A percentile compares a stretch with the other conserved stretches of the same genome.
phyloP scores from a whole-genome alignment of 306 rosid species.

The Vigna mungo region DNA sequence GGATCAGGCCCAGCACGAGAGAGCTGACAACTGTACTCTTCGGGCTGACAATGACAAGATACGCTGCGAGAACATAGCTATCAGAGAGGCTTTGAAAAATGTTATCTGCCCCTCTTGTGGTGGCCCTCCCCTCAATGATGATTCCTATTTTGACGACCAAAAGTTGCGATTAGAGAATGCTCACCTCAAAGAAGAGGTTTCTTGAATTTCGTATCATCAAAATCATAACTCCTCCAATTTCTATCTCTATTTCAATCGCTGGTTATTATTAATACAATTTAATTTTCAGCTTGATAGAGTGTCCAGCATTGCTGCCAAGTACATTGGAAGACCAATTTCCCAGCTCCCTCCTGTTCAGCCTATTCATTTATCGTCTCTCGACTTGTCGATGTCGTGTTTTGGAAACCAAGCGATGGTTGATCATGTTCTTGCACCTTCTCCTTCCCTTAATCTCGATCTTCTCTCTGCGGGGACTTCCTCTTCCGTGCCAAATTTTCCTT shows the following conservation, averaged over 20 bases:
- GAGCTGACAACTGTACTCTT: slow-evolving; percentile 78
- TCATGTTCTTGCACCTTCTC: slow-evolving; percentile 12
- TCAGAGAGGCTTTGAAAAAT: slow-evolving; percentile 88
- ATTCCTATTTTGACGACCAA: slow-evolving; percentile 82
- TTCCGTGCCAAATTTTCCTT: slow-evolving; percentile 58
- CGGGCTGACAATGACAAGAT: slow-evolving; percentile 93
- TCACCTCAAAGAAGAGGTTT: slow-evolving; percentile 88
- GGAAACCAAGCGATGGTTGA: slow-evolving; percentile 54
- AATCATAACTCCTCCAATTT: not conserved
- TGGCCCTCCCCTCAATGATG: slow-evolving; percentile 81
- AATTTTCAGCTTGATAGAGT: slow-evolving; percentile 86
- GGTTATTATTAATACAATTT: not conserved
- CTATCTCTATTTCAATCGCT: not conserved
- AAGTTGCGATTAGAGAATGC: slow-evolving; percentile 81
- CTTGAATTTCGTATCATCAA: not conserved
- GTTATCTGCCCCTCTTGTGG: slow-evolving; percentile 93
- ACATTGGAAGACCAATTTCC: slow-evolving; percentile 92
- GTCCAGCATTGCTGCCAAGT: slow-evolving; percentile 89
- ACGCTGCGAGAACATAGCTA: slow-evolving; percentile 93
- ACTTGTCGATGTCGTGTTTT: slow-evolving; percentile 81
- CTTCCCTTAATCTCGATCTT: slow-evolving; percentile 89
- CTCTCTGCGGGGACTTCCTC: slow-evolving; percentile 66
- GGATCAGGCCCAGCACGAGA: slow-evolving; percentile 85
- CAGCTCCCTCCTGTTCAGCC: slow-evolving; percentile 89
- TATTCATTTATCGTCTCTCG: slow-evolving; percentile 76